These are phyloP conservation scores for Boletus speciosus DNA, from an alignment of 768 basidiomycete species.

Conservation along the genomic window DNA sequence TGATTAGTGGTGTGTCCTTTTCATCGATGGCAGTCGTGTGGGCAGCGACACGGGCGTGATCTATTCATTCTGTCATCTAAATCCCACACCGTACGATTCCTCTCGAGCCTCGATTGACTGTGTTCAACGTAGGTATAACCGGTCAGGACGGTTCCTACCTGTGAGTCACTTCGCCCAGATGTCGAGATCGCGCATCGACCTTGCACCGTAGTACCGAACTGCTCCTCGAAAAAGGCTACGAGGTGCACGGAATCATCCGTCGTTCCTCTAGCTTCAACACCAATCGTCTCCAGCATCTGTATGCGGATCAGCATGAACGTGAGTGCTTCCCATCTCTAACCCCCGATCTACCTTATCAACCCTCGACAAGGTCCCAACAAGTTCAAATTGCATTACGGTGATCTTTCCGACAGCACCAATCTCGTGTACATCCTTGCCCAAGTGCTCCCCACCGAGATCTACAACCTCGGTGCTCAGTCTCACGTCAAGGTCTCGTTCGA, in stretches of 20 bases:
- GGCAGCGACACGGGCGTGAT: neutral
- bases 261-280: slow-evolving; percentile 99
- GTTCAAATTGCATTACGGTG: slow-evolving; percentile 87
- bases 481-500: slow-evolving; percentile 99
- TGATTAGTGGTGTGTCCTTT: slow-evolving; percentile 72
- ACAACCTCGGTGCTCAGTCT: slow-evolving; percentile 96
- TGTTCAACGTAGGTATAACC: slow-evolving; percentile 67
- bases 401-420: slow-evolving; percentile 94
- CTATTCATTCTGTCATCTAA: neutral
- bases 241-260: slow-evolving; percentile 94
- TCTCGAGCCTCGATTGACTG: slow-evolving; percentile 6
- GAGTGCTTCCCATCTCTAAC: slow-evolving; percentile 26
- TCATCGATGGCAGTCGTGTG: slow-evolving; percentile 3
- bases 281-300: slow-evolving; percentile 88
- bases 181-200: slow-evolving; percentile 4
- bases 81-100: neutral
- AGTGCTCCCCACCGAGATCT: slow-evolving; percentile 93
- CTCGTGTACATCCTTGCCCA: slow-evolving; percentile 94
- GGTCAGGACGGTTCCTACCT: slow-evolving; percentile 97
- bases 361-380: slow-evolving; percentile 55
- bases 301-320: slow-evolving; percentile 92
- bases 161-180: slow-evolving; percentile 41
- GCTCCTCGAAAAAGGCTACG: slow-evolving; percentile 81
- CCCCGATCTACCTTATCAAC: slow-evolving; percentile 1
- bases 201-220: slow-evolving; percentile 63